phyloP scores from a whole-genome alignment of 2,329 filamentous ascomycete genomes.

The Pseudonectria foliicola region DNA sequence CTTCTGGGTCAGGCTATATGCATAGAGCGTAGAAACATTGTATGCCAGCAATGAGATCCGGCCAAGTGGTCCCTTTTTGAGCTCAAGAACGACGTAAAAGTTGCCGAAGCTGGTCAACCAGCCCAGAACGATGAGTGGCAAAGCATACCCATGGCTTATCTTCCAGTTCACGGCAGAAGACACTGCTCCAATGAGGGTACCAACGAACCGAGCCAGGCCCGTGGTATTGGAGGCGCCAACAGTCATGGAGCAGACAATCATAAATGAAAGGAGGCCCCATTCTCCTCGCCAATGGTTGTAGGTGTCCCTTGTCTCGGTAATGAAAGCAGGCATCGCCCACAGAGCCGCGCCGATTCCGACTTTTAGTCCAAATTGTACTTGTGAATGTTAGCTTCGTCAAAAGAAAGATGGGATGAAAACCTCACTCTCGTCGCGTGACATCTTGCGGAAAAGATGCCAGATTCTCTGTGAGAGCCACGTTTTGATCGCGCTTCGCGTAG shows the following conservation, averaged over 20 bases:
- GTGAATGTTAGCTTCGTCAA: slow-evolving; percentile 32
- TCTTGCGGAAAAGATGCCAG: slow-evolving; percentile 32
- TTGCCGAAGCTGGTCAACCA: slow-evolving; percentile 75
- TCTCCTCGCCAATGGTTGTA: slow-evolving; percentile 90
- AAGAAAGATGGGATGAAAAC: slow-evolving; percentile 31
- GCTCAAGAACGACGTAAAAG: slow-evolving; percentile 81
- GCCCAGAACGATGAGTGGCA: slow-evolving; percentile 68
- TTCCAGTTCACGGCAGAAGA: slow-evolving; percentile 76
- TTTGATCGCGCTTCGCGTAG: slow-evolving; percentile 10
- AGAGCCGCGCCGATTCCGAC: slow-evolving; percentile 84
- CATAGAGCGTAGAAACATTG: slow-evolving; percentile 89
- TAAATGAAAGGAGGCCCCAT: slow-evolving; percentile 94
- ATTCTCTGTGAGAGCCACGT: slow-evolving; percentile 15
- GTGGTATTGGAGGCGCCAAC: slow-evolving; percentile 96
- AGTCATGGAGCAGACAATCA: slow-evolving; percentile 98
- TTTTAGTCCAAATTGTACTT: slow-evolving; percentile 71
- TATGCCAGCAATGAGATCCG: slow-evolving; percentile 93
- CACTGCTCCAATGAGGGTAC: slow-evolving; percentile 73
- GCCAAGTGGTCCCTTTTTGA: slow-evolving; percentile 81
- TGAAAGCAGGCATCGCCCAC: slow-evolving; percentile 83
- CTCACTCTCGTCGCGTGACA: slow-evolving; percentile 38
- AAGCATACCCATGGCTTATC: slow-evolving; percentile 64
- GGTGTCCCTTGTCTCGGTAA: slow-evolving; percentile 65
- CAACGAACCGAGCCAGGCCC: slow-evolving; percentile 75
- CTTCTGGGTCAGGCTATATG: slow-evolving; percentile 75